Base-by-base conservation (phyloP, 2,329 filamentous ascomycete genomes). In the Talaromyces marneffei region DNA sequence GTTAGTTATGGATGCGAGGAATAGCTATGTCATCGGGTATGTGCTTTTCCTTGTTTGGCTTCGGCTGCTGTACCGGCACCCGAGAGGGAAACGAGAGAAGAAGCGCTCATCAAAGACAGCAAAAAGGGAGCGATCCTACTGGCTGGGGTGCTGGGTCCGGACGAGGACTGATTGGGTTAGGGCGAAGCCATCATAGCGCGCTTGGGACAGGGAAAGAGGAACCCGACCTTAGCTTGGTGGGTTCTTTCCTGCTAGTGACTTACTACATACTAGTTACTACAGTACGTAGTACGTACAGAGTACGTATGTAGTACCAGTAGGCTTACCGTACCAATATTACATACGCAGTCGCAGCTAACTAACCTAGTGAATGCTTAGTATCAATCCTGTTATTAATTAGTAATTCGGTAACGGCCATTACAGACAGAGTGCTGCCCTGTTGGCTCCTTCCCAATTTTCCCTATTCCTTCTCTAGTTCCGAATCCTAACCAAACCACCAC, bases 91-190 rank as follows among this genome's bases (percentile, higher is more conserved):
- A 10, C 20, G 39, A 20, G 39, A 23, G 14, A 10, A 20, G 40
- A 44, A 44, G 40, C n/a, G n/a, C n/a, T 20, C 37, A n/a, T 44
- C 40, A 44, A 44, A 44, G 25, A 50, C 16, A 16, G 27, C 1
- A 9, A 52, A 52, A 52, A 52, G 48, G 48, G 48, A 52, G 48
- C 48, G 48, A 52, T 52, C 48, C 48, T 52, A 52, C 29, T 52
- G 48, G 48, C n/a, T 14, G 46, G n/a, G 8, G 42, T 14, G 2
- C 18, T 23, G n/a, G n/a, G n/a, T n/a, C n/a, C n/a, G n/a, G n/a
- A n/a, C n/a, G 39, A 4, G 18, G 8, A 18, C 18, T 44, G 40
- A 44, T 44, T 44, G 40, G 40, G 40, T 20, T 23, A 20, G 9
- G 10, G 18, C 1, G 18, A 5, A 10, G 23, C 40, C 40, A 44